Base-by-base conservation (phyloP, 805 yeast genomes). In the Wickerhamiella brachini region DNA sequence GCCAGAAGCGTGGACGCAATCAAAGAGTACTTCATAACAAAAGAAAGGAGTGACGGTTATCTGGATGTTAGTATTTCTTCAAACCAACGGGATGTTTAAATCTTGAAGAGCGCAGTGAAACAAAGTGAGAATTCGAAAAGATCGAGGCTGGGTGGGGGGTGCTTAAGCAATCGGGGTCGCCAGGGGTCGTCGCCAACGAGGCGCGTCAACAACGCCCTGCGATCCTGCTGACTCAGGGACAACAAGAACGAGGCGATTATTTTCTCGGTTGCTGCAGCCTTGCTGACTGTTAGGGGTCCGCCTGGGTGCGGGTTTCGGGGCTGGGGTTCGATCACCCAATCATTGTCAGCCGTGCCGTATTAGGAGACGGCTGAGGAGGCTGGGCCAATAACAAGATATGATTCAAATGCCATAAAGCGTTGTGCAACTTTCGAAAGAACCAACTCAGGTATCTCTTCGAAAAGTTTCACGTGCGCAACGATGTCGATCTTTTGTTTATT, bases 1-100 rank as follows among this genome's bases (percentile, higher is more conserved):
- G 62, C 58, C 34, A 54, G 45, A 12, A 51, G 43, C 26, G 51
- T 21, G 13, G 52, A 46, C 20, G 50, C 51, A 22, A 52, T 44
- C 29, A 52, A 22, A 20, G 54, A 49, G 18, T 39, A 45, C 41
- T 50, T 50, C 52, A 50, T 50, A n/a, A 17, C 13, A 44, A 44
- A 48, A 23, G 34, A 43, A 31, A 38, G 29, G 34, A 44, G 22
- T 44, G 34, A 29, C 34, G 13, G 21, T 10, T 10, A 24, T 47
- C 43, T 47, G 24, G 5, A 29, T 29, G 49, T 37, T 47, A 47
- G 37, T 41, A 18, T 41, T 20, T 53, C 58, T 20, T 56, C 56
- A 17, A 23, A 39, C 26, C 50, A 38, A 29, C 50, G 12, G 39
- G 52, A 24, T 18, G n/a, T n/a, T n/a, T n/a, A n/a, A n/a, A n/a